phyloP scores from a whole-genome alignment of 495 filamentous ascomycete species.

The Daldinia childiae region DNA sequence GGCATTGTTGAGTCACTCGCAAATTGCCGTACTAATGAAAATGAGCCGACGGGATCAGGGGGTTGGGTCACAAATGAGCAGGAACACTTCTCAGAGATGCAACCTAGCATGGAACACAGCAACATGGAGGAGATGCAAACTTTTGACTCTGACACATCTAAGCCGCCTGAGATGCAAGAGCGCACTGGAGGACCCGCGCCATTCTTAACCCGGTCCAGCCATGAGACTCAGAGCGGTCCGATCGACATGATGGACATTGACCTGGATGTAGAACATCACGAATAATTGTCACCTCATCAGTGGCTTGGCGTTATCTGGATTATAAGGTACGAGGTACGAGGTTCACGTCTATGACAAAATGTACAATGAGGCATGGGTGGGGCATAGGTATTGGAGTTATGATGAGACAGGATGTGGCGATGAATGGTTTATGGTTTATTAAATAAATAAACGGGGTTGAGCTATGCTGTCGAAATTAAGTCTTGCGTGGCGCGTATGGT shows the following conservation, averaged over 20 bases:
- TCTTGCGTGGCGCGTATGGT: constrained; percentile 12
- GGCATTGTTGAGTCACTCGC: constrained; percentile 25
- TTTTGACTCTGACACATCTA: constrained; percentile 12
- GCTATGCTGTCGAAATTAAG: constrained; percentile 6
- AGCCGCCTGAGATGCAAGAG: constrained; percentile 54
- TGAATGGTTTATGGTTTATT: not conserved
- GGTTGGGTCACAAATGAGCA: not conserved
- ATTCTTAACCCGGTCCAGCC: constrained; percentile 31
- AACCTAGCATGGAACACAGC: no score
- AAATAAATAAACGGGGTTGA: constrained; percentile 1
- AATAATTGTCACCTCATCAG: constrained; percentile 6
- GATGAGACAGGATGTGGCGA: not conserved
- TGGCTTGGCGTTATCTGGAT: not conserved
- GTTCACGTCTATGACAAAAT: constrained; percentile 4
- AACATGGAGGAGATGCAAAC: constrained; percentile 15
- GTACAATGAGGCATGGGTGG: not conserved
- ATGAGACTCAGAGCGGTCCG: constrained; percentile 11
- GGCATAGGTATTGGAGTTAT: not conserved
- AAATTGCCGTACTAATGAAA: constrained; percentile 8
- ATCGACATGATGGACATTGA: constrained; percentile 45
- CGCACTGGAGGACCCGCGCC: constrained; percentile 31
- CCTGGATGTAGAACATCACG: constrained; percentile 35
- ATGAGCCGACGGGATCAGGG: not conserved
- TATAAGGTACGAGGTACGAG: constrained; percentile 15
- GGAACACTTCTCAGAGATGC: not conserved